Evolutionary conservation across 2,329 filamentous ascomycete genomes (phyloP), one percentile per base, ranked within the genome.

Genomic region (Aspergillus unguis): DNA sequence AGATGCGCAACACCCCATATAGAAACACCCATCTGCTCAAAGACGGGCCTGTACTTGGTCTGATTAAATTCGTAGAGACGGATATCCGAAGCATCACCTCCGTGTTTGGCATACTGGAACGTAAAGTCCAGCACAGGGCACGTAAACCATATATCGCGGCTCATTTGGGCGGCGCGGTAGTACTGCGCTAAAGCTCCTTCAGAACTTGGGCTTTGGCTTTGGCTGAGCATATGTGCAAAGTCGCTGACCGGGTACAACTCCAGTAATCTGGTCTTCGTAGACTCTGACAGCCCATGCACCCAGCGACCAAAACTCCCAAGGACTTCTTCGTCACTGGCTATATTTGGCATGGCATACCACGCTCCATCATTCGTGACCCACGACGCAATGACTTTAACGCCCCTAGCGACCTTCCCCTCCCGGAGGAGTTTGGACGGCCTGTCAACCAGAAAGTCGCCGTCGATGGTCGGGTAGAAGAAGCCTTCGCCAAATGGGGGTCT

Each of bases 1-100:
- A 70, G 58, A 41, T 71, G 69, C 4, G 65, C 59, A 1, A 70
- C 66, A 11, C 65, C 58, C 69, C 67, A 71, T 59, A 67, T 63
- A 1, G 65, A 59, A 4, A 69, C 64, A 1, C 65, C 65, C 66
- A 70, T 70, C 1, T 26, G 31, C 28, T 65, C 53, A 43, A 58
- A 70, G 1, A 56, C 50, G 2, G 68, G 65, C 1, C 54, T 37
- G 31, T 58, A 66, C 11, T 63, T 54, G 7, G 67, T 71, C 2
- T 58, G 48, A 44, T 70, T 70, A 27, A 62, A 60, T 37, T 67
- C 62, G 31, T 68, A 68, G 2, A 71, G 17, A 5, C 62, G 60
- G 28, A 65, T 35, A 3, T 62, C 46, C 10, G 49, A 55, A 8
- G 35, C 23, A 2, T 51, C 27, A 9, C 53, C 60, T 28, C 59